Percentiles rank a stretch among this genome's conserved stretches.
Evolutionary conservation across 2,329 filamentous ascomycete species (phyloP).

Genomic region (Alternaria infectoria): DNA sequence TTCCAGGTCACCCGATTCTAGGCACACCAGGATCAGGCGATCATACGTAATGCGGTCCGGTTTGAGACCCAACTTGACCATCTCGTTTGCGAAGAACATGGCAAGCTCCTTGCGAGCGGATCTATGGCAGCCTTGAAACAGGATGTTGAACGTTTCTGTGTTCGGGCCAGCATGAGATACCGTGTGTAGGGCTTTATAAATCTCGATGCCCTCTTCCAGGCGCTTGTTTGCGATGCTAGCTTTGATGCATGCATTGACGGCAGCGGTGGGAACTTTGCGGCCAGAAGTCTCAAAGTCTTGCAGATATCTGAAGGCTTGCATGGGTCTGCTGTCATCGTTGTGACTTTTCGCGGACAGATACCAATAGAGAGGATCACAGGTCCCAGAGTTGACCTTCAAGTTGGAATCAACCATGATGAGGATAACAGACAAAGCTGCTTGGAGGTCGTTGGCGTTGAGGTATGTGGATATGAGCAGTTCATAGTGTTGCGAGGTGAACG

Average conservation of each 20-base stretch:
- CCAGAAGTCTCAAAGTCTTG: constrained; percentile 59
- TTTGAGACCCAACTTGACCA: constrained; percentile 61
- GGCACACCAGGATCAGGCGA: constrained; percentile 64
- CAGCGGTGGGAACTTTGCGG: constrained; percentile 58
- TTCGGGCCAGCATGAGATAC: constrained; percentile 55
- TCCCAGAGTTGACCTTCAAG: constrained; percentile 62
- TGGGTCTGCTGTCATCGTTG: constrained; percentile 47
- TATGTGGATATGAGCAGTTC: constrained; percentile 79
- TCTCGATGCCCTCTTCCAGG: constrained; percentile 60
- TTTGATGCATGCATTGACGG: constrained; percentile 61
- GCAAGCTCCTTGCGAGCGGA: constrained; percentile 58
- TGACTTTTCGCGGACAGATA: constrained; percentile 60
- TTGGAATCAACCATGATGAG: constrained; percentile 74
- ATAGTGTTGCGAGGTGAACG: constrained; percentile 73
- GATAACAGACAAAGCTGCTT: constrained; percentile 71
- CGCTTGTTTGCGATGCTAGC: constrained; percentile 54
- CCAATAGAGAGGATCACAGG: constrained; percentile 68
- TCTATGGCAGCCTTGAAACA: constrained; percentile 59
- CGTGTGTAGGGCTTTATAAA: constrained; percentile 67
- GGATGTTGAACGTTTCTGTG: constrained; percentile 66
- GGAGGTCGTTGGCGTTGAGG: constrained; percentile 64
- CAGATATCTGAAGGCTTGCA: constrained; percentile 63
- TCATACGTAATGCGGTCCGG: constrained; percentile 69
- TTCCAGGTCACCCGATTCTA: constrained; percentile 47
- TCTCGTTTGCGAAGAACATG: constrained; percentile 68